Base-by-base conservation (phyloP, 148 eudicot genomes). In the Fallopia convolvulus region DNA sequence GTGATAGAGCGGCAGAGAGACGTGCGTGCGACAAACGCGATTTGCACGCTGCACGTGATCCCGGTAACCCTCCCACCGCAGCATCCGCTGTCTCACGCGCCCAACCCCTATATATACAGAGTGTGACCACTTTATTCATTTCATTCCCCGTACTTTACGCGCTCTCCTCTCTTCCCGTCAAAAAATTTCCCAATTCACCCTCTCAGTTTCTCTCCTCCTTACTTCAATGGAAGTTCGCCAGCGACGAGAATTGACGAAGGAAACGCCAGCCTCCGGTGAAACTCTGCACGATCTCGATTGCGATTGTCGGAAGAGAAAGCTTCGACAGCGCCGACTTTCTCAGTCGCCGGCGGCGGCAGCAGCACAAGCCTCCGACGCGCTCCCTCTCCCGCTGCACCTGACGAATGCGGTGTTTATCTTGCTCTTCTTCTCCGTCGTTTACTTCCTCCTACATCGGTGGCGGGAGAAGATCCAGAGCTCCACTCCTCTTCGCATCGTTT, bases 401-500 rank as follows among this genome's bases (percentile, higher is more conserved):
- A 74, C 76, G 56, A 74, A 74, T 49, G 76, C 56, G 20, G 61
- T 74, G 20, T 74, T 74, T 48, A 8, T 52, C 42, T 2, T 33
- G 23, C 36, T 74, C 10, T 49, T 74, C 61, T 48, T 74, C 61
- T 50, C 40, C 61, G 44, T 74, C 61, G 60, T 56, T 17, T 74
- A 49, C 61, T 74, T 50, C 61, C 76, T 74, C 6, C 61, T 74
- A 11, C 18, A 17, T 6, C 42, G 76, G 36, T 74, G 76, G 76
- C 36, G 61, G 58, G 76, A 23, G 63, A 74, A 74, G 76, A 49
- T 74, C n/a, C 58, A 42, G 40, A 52, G 33, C 17, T 47, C 76
- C 9, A 74, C 41, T 23, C 76, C 76, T 49, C 76, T 74, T n/a
- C 61, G 52, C 20, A 17, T 74, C 20, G 76, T 74, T 6, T 74